phyloP scores from a whole-genome alignment of 495 filamentous ascomycete species.

The Neohortaea acidophila region DNA sequence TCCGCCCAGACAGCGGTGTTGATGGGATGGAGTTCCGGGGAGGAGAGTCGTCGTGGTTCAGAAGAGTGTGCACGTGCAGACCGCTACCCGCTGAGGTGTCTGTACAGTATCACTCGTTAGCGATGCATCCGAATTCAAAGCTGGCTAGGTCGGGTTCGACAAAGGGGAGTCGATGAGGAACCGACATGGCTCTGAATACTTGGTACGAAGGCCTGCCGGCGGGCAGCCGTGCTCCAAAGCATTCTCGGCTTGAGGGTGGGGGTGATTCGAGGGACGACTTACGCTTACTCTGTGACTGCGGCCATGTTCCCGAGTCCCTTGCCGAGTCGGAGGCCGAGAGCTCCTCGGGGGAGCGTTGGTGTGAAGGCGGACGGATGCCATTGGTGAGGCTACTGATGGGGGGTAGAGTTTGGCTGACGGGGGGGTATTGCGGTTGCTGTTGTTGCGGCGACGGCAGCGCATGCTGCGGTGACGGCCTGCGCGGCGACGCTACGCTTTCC shows the following conservation, averaged over 20 bases:
- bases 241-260: too few species aligned
- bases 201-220: too few species aligned
- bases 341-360: conserved; percentile 5
- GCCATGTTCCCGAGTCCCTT: conserved; percentile 18
- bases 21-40: conserved; percentile 23
- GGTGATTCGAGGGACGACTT: conserved; percentile 5
- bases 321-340: conserved; percentile 9
- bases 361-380: conserved; percentile 7
- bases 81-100: conserved; percentile 28
- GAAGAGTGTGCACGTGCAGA: conserved; percentile 27
- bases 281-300: conserved; percentile 19
- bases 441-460: background rate
- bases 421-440: conserved; percentile 1
- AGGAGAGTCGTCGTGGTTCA: conserved; percentile 29
- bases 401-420: conserved; percentile 12
- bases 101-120: too few species aligned
- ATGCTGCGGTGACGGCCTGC: background rate
- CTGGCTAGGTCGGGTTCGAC: too few species aligned
- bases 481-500: too few species aligned
- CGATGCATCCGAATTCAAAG: too few species aligned
- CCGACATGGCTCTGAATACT: too few species aligned
- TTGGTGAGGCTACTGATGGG: conserved; percentile 19
- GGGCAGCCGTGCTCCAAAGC: too few species aligned
- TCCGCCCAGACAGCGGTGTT: conserved; percentile 25
- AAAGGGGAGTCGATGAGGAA: too few species aligned